Base-by-base conservation (phyloP, 306 rosid species). In the Carpinus fangiana region DNA sequence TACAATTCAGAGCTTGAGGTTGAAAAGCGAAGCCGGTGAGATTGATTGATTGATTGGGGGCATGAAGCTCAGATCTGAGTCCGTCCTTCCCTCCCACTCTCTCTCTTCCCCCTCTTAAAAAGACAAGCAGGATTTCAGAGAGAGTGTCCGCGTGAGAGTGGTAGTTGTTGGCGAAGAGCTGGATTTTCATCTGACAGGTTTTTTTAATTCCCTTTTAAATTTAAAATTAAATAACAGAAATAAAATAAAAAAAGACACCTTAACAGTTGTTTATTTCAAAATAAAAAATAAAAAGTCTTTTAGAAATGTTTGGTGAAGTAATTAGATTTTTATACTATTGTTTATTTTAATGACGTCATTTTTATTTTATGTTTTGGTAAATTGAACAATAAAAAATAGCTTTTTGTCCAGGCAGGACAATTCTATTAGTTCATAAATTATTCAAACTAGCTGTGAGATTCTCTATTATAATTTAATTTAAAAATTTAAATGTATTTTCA, bases 61-160 rank as follows among this genome's bases (percentile, higher is more conserved):
- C 38, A 82, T 70, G 56, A 55, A 82, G 77, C 79, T 45, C 81
- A 83, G 89, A 86, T 86, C 89, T 86, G 87, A 71, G 74, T 26
- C 57, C 1, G 20, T 48, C n/a, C 34, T 17, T 71, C 60, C 17
- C 45, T 34, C 73, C 13, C 34, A 1, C 3, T 31, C 34, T 31
- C 34, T 31, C 34, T 31, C 34, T 31, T 31, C 20, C 45, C 16
- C 55, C 17, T 43, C 23, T 67, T 38, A 41, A 67, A 38, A 18
- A 4, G 28, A 62, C 47, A 26, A 0, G 26, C 17, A 74, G 75
- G 13, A n/a, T 53, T 16, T 38, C 7, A 73, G 68, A 66, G 48
- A 50, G 70, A 57, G 68, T 48, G 67, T 67, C 51, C 12, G 79
- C 70, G 74, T 5, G 57, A 23, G 74, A 70, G 83, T 34, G 85